A percentile compares a stretch with the other conserved stretches of the same genome.
These are phyloP conservation scores for Fusarium veterinarium DNA, from an alignment of 2,329 filamentous ascomycete species.

Conservation along the genomic window DNA sequence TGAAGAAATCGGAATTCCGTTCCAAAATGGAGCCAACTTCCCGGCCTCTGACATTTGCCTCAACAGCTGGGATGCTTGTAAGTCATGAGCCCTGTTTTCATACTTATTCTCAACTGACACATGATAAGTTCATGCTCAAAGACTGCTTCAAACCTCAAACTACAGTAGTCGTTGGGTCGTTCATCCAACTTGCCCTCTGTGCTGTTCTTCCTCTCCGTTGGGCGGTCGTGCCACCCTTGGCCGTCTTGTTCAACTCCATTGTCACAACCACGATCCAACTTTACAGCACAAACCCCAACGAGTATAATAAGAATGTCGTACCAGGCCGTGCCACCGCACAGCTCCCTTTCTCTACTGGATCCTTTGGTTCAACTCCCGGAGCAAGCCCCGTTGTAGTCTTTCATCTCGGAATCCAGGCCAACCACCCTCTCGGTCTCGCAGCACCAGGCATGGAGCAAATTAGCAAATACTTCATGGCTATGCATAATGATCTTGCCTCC, in stretches of 20 bases:
- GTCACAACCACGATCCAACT: constrained; percentile 47
- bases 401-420: constrained; percentile 58
- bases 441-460: constrained; percentile 57
- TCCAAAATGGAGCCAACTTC: constrained; percentile 41
- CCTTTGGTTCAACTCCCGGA: constrained; percentile 45
- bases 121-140: constrained; percentile 44
- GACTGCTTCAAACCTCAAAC: constrained; percentile 50
- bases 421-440: constrained; percentile 62
- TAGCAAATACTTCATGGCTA: constrained; percentile 51
- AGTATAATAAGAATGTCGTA: constrained; percentile 44
- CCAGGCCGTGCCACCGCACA: constrained; percentile 51
- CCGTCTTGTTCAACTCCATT: constrained; percentile 47
- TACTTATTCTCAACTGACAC: not conserved
- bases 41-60: constrained; percentile 29
- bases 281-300: constrained; percentile 30
- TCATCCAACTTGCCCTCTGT: constrained; percentile 50
- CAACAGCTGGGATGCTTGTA: constrained; percentile 34
- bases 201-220: constrained; percentile 50
- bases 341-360: constrained; percentile 46
- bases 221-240: constrained; percentile 49
- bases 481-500: constrained; percentile 51
- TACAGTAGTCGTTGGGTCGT: constrained; percentile 49
- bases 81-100: constrained; percentile 1
- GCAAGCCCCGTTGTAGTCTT: constrained; percentile 54
- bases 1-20: constrained; percentile 38